Conservation (phyloP, 345 rosid species). For the Streptanthus diversifolius region DNA sequence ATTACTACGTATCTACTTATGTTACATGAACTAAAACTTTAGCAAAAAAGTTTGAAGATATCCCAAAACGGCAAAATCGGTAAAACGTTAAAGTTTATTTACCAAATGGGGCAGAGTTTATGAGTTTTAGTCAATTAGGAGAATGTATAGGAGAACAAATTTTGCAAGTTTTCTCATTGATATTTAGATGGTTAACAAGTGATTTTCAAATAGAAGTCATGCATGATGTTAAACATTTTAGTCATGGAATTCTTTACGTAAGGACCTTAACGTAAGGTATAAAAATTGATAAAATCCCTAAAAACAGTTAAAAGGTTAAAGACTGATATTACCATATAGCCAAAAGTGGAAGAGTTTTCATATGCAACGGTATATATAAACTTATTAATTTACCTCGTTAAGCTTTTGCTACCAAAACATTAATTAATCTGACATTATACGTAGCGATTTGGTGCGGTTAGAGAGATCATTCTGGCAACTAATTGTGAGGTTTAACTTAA, state of each 20-base stretch:
- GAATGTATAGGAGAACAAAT: not conserved
- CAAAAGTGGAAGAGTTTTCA: not conserved
- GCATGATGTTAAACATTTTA: not conserved
- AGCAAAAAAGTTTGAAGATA: not conserved
- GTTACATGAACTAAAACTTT: not conserved
- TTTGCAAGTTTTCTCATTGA: not conserved
- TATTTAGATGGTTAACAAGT: not conserved
- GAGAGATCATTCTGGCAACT: not conserved
- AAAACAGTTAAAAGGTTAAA: not conserved
- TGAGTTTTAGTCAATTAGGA: not conserved
- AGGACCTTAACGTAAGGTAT: not conserved
- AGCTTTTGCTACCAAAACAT: slow-evolving; percentile 27
- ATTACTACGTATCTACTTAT: not conserved
- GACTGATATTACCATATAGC: not conserved
- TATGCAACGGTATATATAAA: not conserved
- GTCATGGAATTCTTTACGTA: not conserved
- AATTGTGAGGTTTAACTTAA: not conserved
- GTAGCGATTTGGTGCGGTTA: slow-evolving; percentile 29
- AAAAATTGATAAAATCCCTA: not conserved
- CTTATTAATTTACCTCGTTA: not conserved
- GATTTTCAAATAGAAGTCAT: not conserved
- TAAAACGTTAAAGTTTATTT: not conserved
- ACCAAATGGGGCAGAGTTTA: not conserved
- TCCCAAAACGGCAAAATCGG: not conserved
- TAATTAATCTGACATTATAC: slow-evolving; percentile 59